Base-by-base conservation (phyloP, 352 stramenopile species). In the Phytophthora aleatoria region DNA sequence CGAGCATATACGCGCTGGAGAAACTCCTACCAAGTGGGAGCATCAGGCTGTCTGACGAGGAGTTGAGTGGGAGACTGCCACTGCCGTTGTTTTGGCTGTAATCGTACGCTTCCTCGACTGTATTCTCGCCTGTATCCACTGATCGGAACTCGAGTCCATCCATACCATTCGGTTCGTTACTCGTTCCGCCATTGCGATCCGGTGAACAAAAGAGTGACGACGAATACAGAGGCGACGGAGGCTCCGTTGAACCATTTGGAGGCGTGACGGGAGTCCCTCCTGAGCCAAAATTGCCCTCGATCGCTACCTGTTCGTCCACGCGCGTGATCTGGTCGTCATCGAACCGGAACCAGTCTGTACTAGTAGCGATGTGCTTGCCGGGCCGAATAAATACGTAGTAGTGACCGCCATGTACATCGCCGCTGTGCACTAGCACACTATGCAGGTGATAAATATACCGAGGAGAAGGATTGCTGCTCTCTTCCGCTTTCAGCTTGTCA, bases 361-460 rank as follows among this genome's bases (percentile, higher is more conserved):
- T 90, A 42, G 73, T 73, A 13, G 76, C 74, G 33, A 91, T 74
- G 31, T 92, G 67, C 43, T 88, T 89, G 12, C 69, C 82, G 3
- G 88, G 85, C 20, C 88, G 85, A 76, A 95, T 94, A 76, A 94
- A 96, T 57, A 95, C 88, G 61, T 94, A 96, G 57, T 96, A 96
- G 66, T 96, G 88, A 16, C 88, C 88, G 3, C 87, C 86, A 33
- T 96, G 88, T 1, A 96, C 86, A 69, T 94, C 88, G 0, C 88
- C 88, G 54, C 85, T 95, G 50, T 95, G 88, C 36, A 95, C 88
- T 15, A 96, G 64, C 27, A 95, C 88, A 63, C 86, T 95, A 65
- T 95, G 86, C 9, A 95, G 69, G 41, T 95, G 86, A 74, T 92
- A 94, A 50, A 89, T 73, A 65, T 85, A 73, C 26, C 69, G 64